phyloP scores from a whole-genome alignment of 2,329 filamentous ascomycete species.

The Fusarium sulawesiense region DNA sequence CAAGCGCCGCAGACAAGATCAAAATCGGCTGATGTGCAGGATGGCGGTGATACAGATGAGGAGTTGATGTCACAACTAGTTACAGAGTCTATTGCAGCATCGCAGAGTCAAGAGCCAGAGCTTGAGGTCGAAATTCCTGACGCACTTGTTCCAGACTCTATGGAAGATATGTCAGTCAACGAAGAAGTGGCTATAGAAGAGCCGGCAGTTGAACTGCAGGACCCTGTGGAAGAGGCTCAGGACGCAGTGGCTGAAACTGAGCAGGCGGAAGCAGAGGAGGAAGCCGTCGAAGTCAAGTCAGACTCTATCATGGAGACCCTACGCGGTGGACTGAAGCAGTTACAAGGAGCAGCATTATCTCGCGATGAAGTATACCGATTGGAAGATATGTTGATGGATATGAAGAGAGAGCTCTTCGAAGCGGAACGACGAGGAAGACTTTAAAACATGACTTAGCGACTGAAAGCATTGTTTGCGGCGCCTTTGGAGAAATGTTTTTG shows the following conservation, averaged over 20 bases:
- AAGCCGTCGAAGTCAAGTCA: constrained; percentile 25
- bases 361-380: constrained; percentile 75
- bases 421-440: constrained; percentile 70
- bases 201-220: background rate
- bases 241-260: constrained; percentile 5
- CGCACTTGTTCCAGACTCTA: constrained; percentile 37
- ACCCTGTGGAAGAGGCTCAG: background rate
- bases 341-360: constrained; percentile 70
- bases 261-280: constrained; percentile 5
- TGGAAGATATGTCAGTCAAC: constrained; percentile 32
- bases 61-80: constrained; percentile 57
- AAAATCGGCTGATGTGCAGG: constrained; percentile 20
- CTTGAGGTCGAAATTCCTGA: constrained; percentile 15
- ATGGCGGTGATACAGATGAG: constrained; percentile 54
- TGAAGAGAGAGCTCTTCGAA: constrained; percentile 78
- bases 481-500: constrained; percentile 20
- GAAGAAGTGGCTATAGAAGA: constrained; percentile 3
- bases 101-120: constrained; percentile 47
- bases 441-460: constrained; percentile 33
- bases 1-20: constrained; percentile 7
- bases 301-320: constrained; percentile 49
- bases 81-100: constrained; percentile 55
- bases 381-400: constrained; percentile 83
- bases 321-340: constrained; percentile 61
- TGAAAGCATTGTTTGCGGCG: constrained; percentile 39